Evolutionary conservation across 2,329 filamentous ascomycete species (phyloP).

Genomic region (Calonectria multiphialidica): DNA sequence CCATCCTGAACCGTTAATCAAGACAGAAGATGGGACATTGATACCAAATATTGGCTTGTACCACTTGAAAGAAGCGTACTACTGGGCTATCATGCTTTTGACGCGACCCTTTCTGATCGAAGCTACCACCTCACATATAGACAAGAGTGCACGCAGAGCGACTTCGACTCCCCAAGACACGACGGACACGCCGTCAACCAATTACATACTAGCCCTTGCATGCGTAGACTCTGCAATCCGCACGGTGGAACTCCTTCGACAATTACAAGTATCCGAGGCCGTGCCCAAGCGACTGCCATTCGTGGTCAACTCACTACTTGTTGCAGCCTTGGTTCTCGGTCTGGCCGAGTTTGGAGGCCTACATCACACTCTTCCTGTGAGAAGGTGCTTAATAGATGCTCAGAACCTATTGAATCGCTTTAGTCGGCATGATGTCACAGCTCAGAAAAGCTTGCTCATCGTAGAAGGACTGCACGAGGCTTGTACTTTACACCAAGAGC

Average conservation of each 20-base stretch:
- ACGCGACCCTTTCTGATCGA: constrained; percentile 51
- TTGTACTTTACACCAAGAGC: constrained; percentile 32
- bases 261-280: constrained; percentile 45
- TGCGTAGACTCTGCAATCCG: constrained; percentile 50
- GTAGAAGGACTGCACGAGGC: constrained; percentile 33
- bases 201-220: constrained; percentile 43
- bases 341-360: constrained; percentile 58
- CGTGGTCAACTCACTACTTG: constrained; percentile 59
- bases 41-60: constrained; percentile 37
- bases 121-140: constrained; percentile 30
- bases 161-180: no score
- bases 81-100: constrained; percentile 53
- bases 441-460: constrained; percentile 32
- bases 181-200: constrained; percentile 22
- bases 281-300: constrained; percentile 58
- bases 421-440: constrained; percentile 25
- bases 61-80: constrained; percentile 51
- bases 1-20: constrained; percentile 26
- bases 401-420: constrained; percentile 40
- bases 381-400: constrained; percentile 37
- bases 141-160: no score
- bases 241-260: constrained; percentile 52
- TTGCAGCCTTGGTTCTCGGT: constrained; percentile 56
- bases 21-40: constrained; percentile 31
- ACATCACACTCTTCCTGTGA: constrained; percentile 47